These are phyloP conservation scores for Forsythia suspensa DNA, from an alignment of 257 asterid genomes.

Conservation along the genomic window DNA sequence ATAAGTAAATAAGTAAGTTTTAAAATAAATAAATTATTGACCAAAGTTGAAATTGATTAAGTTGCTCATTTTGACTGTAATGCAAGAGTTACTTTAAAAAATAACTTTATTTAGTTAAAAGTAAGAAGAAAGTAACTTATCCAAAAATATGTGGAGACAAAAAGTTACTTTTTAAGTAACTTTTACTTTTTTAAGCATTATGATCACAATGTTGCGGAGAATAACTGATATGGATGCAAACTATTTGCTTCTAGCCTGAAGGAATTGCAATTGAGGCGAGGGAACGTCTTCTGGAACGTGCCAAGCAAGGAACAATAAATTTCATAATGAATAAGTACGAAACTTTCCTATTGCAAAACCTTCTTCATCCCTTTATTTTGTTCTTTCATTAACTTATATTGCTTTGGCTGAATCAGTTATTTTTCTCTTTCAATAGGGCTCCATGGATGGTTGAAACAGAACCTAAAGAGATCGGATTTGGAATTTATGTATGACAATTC, in stretches of 20 bases:
- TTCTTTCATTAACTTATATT: neutral
- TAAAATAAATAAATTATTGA: no score
- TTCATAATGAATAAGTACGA: constrained; percentile 50
- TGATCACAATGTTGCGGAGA: neutral
- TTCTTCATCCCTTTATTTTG: neutral
- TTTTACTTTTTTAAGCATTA: neutral
- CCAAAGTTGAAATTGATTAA: neutral
- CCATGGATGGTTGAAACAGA: constrained; percentile 98
- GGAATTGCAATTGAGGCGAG: constrained; percentile 86
- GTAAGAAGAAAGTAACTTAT: no score
- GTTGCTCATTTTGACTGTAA: neutral
- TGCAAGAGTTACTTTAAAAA: neutral
- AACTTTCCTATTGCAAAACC: neutral
- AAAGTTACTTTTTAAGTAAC: neutral
- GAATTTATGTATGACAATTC: constrained; percentile 50
- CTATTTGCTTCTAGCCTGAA: constrained; percentile 34
- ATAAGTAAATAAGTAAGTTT: neutral
- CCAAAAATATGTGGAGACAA: no score
- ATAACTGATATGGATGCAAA: neutral
- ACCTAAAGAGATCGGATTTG: constrained; percentile 87
- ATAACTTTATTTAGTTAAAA: no score
- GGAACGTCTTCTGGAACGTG: constrained; percentile 74
- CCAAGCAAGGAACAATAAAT: constrained; percentile 79
- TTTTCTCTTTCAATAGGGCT: constrained; percentile 47
- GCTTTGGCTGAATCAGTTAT: neutral